Percentiles rank a stretch among this genome's conserved stretches.
phyloP scores from a whole-genome alignment of 2,329 filamentous ascomycete genomes.

The Tolypocladium inflatum region DNA sequence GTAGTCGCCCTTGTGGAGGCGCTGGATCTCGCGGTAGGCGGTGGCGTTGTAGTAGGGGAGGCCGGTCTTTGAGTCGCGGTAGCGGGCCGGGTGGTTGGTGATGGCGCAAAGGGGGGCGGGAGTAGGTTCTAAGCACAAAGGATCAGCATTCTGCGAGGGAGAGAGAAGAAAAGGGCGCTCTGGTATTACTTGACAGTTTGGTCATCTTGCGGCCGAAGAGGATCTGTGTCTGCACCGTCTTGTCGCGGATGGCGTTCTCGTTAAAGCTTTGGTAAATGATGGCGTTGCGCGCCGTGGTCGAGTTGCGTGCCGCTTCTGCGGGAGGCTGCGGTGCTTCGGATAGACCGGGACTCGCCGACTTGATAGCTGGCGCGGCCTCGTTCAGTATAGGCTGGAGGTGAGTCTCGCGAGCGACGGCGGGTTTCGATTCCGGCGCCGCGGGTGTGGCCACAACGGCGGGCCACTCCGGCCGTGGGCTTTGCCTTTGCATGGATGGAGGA shows the following conservation, averaged over 20 bases:
- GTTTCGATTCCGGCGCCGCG: not conserved
- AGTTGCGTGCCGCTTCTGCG: conserved; percentile 10
- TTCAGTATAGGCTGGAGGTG: conserved; percentile 6
- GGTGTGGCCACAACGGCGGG: not conserved
- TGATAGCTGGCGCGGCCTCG: conserved; percentile 5
- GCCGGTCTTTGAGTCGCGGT: conserved; percentile 76
- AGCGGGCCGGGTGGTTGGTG: conserved; percentile 71
- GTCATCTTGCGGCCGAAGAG: conserved; percentile 51
- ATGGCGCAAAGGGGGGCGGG: conserved; percentile 62
- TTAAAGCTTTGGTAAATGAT: conserved; percentile 53
- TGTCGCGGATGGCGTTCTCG: conserved; percentile 44
- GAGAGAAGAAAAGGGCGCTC: not conserved
- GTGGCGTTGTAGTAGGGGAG: conserved; percentile 70
- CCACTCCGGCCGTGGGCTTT: not conserved
- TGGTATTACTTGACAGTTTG: conserved; percentile 41
- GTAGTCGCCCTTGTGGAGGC: conserved; percentile 63
- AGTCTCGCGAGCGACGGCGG: not conserved
- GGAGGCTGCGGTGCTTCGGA: conserved; percentile 8
- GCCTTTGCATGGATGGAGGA: conserved; percentile 1
- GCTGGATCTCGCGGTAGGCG: conserved; percentile 75
- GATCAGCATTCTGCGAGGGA: conserved; percentile 1
- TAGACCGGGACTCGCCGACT: conserved; percentile 4
- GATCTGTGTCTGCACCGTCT: conserved; percentile 46
- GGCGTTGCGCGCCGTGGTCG: conserved; percentile 43
- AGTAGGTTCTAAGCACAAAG: conserved; percentile 32